Evolutionary conservation across 768 basidiomycete species (phyloP).

Genomic region (Russula dissimulans): DNA sequence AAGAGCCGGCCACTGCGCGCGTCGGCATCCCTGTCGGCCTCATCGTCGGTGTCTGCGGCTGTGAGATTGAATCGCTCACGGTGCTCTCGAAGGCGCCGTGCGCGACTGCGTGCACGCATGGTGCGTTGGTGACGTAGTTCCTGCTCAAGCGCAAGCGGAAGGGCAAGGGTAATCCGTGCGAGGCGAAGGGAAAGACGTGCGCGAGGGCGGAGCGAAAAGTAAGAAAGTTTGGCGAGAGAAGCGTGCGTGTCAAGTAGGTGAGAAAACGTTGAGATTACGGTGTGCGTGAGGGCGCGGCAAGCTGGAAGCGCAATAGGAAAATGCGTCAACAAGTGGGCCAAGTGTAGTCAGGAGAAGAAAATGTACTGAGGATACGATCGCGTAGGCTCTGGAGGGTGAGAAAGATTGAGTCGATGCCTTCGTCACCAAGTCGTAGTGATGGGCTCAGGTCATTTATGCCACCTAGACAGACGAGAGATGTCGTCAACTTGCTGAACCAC

Average conservation of each 20-base stretch:
- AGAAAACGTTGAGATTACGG: slow-evolving; percentile 62
- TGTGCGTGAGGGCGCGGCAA: slow-evolving; percentile 66
- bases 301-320: slow-evolving; percentile 32
- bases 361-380: slow-evolving; percentile 63
- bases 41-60: slow-evolving; percentile 19
- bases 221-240: slow-evolving; percentile 64
- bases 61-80: slow-evolving; percentile 8
- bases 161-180: slow-evolving; percentile 62
- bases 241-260: slow-evolving; percentile 77
- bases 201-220: slow-evolving; percentile 68
- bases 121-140: slow-evolving; percentile 45
- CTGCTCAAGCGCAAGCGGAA: slow-evolving; percentile 65
- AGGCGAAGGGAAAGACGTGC: slow-evolving; percentile 69
- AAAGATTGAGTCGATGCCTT: slow-evolving; percentile 70
- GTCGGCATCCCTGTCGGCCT: slow-evolving; percentile 22
- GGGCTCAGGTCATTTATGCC: slow-evolving; percentile 77
- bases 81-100: slow-evolving; percentile 16
- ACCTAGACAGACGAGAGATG: slow-evolving; percentile 32
- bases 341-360: neutral
- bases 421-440: slow-evolving; percentile 65
- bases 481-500: neutral
- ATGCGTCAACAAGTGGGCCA: neutral
- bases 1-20: slow-evolving; percentile 24
- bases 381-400: slow-evolving; percentile 60
- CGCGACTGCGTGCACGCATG: slow-evolving; percentile 21